Evolutionary conservation across 768 basidiomycete species (phyloP).

Genomic region (Suillus bovinus): DNA sequence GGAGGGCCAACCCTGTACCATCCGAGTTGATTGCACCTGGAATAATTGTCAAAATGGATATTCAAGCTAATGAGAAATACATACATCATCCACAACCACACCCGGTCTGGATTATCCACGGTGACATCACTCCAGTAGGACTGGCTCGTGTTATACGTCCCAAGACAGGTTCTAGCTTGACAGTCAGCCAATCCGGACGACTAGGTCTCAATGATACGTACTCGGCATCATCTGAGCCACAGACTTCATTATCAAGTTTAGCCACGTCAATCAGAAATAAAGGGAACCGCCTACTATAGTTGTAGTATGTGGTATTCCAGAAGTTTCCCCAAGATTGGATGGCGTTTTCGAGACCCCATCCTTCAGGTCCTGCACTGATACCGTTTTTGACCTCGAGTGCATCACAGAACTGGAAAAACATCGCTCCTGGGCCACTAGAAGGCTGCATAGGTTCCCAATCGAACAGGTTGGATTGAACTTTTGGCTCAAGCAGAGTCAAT

Average conservation of each 20-base stretch:
- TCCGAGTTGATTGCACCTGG: too few relatives aligned
- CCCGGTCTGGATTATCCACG: constrained; percentile 55
- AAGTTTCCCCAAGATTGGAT: too few relatives aligned
- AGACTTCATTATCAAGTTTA: constrained; percentile 41
- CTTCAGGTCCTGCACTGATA: too few relatives aligned
- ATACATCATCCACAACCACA: constrained; percentile 74
- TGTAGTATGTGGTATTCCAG: too few relatives aligned
- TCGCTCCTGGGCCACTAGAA: too few relatives aligned
- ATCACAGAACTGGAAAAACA: too few relatives aligned
- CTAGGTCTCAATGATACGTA: constrained; percentile 31
- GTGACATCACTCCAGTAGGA: constrained; percentile 53
- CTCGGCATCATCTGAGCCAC: constrained; percentile 45
- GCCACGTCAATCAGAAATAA: background rate
- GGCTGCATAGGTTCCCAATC: too few relatives aligned
- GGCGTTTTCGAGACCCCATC: too few relatives aligned
- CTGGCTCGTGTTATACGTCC: constrained; percentile 39
- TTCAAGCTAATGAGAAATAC: constrained; percentile 15
- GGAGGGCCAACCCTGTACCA: constrained; percentile 43
- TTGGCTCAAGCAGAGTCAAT: too few relatives aligned
- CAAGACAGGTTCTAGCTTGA: constrained; percentile 43
- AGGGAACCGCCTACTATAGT: constrained; percentile 36
- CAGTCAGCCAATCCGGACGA: constrained; percentile 24
- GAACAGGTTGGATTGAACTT: too few relatives aligned
- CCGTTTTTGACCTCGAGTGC: too few relatives aligned
- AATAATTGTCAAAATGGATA: constrained; percentile 2